phyloP scores from a whole-genome alignment of 148 eudicot genomes.

The Talinum fruticosum region DNA sequence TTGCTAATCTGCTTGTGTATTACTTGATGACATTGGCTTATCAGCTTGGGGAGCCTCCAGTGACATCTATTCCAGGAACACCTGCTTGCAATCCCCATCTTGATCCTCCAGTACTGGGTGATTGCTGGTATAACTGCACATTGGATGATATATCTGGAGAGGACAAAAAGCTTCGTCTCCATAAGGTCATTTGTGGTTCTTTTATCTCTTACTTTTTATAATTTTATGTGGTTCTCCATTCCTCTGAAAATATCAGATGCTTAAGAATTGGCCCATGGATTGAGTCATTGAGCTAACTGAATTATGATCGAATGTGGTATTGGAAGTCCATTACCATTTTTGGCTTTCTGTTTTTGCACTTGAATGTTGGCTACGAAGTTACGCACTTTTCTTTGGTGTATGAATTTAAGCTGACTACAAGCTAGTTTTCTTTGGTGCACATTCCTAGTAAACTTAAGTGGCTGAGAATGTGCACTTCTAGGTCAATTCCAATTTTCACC shows the following conservation, averaged over 20 bases:
- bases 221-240: not conserved
- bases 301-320: not conserved
- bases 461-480: not conserved
- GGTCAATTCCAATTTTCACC: not conserved
- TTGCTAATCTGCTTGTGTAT: not conserved
- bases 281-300: too few relatives aligned
- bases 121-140: slow-evolving; percentile 98
- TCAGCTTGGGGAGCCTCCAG: slow-evolving; percentile 92
- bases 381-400: not conserved
- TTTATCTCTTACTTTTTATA: not conserved
- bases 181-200: slow-evolving; percentile 45
- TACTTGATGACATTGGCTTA: slow-evolving; percentile 2
- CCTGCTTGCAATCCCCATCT: slow-evolving; percentile 75
- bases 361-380: not conserved
- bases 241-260: not conserved
- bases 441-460: not conserved
- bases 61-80: slow-evolving; percentile 45
- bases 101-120: slow-evolving; percentile 77
- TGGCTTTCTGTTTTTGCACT: slow-evolving; percentile 5
- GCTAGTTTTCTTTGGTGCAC: not conserved
- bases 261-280: not conserved
- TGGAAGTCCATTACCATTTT: not conserved
- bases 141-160: slow-evolving; percentile 76
- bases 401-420: not conserved
- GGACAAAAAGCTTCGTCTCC: slow-evolving; percentile 83